Percentiles rank a stretch among this genome's conserved stretches.
phyloP scores from a whole-genome alignment of 2,329 filamentous ascomycete genomes.

The Pezicula carpinea region DNA sequence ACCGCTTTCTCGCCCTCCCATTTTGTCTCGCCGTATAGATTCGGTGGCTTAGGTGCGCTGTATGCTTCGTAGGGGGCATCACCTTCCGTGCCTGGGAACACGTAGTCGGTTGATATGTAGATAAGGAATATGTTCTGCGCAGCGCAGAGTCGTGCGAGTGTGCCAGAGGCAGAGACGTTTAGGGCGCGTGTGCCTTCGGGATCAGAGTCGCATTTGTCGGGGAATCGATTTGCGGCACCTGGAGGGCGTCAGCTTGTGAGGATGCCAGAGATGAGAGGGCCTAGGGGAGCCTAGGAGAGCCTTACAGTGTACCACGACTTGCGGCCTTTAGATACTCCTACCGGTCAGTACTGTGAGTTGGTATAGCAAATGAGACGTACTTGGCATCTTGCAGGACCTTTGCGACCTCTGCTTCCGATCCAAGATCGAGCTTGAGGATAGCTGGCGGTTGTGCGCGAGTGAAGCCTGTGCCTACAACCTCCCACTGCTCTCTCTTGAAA shows the following conservation, averaged over 20 bases:
- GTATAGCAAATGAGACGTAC: conserved; percentile 35
- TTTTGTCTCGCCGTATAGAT: conserved; percentile 74
- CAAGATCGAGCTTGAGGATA: conserved; percentile 43
- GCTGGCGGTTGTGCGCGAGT: conserved; percentile 67
- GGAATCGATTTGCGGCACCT: conserved; percentile 85
- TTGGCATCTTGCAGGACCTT: conserved; percentile 48
- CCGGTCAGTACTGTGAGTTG: conserved; percentile 10
- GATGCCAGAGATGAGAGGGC: not conserved
- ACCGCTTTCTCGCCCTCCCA: conserved; percentile 67
- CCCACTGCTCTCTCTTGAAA: conserved; percentile 65
- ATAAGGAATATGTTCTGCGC: conserved; percentile 58
- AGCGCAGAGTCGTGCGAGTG: conserved; percentile 63
- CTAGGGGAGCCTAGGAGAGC: no score
- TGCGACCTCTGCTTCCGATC: conserved; percentile 37
- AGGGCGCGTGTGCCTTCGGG: conserved; percentile 68
- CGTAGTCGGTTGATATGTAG: conserved; percentile 81
- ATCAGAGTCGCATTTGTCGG: conserved; percentile 78
- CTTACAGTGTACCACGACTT: conserved; percentile 78
- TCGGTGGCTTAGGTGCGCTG: conserved; percentile 63
- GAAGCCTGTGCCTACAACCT: conserved; percentile 68
- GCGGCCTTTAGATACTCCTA: conserved; percentile 47
- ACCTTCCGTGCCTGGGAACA: conserved; percentile 69
- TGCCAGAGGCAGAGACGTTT: conserved; percentile 67
- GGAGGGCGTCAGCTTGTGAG: conserved; percentile 5
- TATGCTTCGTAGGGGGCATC: conserved; percentile 76